These are phyloP conservation scores for Pseudisothecium myosuroides DNA, from an alignment of 225 moss, liverwort and hornwort species.

Conservation along the genomic window DNA sequence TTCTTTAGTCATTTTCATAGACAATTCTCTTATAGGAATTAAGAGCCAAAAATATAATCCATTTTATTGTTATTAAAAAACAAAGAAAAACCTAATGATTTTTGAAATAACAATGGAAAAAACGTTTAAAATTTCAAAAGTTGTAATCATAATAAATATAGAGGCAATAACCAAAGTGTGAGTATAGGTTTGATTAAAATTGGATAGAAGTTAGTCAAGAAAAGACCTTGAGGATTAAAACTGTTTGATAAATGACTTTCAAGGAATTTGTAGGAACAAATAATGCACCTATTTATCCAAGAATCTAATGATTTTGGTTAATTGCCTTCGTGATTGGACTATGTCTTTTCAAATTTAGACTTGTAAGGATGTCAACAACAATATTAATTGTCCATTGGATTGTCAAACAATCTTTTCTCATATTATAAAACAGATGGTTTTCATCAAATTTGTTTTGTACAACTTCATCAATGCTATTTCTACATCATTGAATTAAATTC, in stretches of 20 bases:
- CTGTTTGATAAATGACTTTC: not conserved
- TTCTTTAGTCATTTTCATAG: not conserved
- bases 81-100: not conserved
- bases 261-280: rapidly evolving
- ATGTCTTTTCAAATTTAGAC: rapidly evolving
- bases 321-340: rapidly evolving
- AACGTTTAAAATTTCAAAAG: not conserved
- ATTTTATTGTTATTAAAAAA: not conserved
- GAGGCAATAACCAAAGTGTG: rapidly evolving
- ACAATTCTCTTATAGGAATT: not conserved
- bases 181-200: too few species aligned
- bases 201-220: rapidly evolving
- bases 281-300: rapidly evolving
- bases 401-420: too few species aligned
- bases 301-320: not conserved
- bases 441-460: not conserved
- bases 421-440: not conserved
- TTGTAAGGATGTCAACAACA: rapidly evolving
- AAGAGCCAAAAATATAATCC: not conserved
- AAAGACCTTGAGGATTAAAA: not conserved
- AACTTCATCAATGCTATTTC: not conserved
- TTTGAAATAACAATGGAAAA: not conserved
- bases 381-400: not conserved
- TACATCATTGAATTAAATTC: not conserved
- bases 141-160: not conserved